Percentiles rank a stretch among this genome's conserved stretches.
Evolutionary conservation across 2,329 filamentous ascomycete genomes (phyloP).

Genomic region (Dissoconium aciculare): DNA sequence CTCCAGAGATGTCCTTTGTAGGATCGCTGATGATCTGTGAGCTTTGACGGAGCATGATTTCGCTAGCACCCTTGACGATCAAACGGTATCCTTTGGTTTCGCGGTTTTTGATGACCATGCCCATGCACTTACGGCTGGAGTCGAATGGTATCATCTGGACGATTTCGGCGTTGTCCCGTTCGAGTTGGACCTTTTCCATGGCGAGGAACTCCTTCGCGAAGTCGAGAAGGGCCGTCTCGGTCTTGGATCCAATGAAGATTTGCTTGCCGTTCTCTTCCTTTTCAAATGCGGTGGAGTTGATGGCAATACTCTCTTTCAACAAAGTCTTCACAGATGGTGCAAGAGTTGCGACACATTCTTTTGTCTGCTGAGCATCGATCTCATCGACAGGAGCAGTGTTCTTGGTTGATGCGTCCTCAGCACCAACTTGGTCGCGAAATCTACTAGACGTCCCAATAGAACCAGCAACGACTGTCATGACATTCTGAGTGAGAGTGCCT

Average conservation of each 20-base stretch:
- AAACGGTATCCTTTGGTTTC: conserved; percentile 41
- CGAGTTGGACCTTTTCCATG: conserved; percentile 46
- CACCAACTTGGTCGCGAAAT: conserved; percentile 34
- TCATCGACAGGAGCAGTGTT: conserved; percentile 13
- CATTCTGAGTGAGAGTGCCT: conserved; percentile 58
- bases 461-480: conserved; percentile 63
- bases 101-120: conserved; percentile 42
- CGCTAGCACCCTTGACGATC: conserved; percentile 38
- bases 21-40: conserved; percentile 43
- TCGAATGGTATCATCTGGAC: conserved; percentile 46
- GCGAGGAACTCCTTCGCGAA: conserved; percentile 53
- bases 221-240: conserved; percentile 57
- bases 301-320: conserved; percentile 47
- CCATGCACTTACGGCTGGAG: conserved; percentile 56
- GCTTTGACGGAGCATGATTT: conserved; percentile 36
- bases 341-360: conserved; percentile 40
- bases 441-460: conserved; percentile 46
- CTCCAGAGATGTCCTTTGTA: conserved; percentile 38
- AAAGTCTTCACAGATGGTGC: conserved; percentile 39
- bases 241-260: conserved; percentile 60
- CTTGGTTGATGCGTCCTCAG: conserved; percentile 18
- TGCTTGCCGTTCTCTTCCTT: conserved; percentile 44
- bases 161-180: conserved; percentile 47
- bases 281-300: conserved; percentile 59
- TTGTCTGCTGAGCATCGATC: conserved; percentile 29